These are phyloP conservation scores for Hordeum marinum DNA, from an alignment of 176 grass and related monocot genomes.

Conservation along the genomic window DNA sequence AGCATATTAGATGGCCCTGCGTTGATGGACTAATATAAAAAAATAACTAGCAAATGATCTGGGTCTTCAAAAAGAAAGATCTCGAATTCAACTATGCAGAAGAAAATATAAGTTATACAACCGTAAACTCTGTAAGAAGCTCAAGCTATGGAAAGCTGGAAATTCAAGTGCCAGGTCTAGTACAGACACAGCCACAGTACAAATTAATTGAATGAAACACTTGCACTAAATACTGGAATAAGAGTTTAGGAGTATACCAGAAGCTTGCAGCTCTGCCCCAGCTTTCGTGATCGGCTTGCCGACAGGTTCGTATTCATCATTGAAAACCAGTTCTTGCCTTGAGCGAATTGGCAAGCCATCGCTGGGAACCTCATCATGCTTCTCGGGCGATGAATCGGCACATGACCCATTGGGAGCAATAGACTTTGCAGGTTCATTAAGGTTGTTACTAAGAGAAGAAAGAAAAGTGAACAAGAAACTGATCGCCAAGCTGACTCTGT, in stretches of 20 bases:
- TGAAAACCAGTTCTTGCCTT: conserved; percentile 52
- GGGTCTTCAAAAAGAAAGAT: background rate
- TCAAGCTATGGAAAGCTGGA: background rate
- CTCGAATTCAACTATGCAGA: background rate
- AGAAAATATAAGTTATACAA: background rate
- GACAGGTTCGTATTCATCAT: conserved; percentile 62
- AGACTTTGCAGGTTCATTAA: conserved; percentile 10
- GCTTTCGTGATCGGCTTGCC: conserved; percentile 67
- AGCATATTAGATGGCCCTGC: background rate
- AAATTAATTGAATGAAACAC: background rate
- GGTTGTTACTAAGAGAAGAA: conserved; percentile 38
- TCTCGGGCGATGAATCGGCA: background rate
- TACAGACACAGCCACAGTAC: background rate
- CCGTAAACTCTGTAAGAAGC: background rate
- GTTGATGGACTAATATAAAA: background rate
- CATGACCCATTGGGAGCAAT: background rate
- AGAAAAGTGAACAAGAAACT: conserved; percentile 77
- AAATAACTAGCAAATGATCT: background rate
- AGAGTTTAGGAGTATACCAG: conserved; percentile 50
- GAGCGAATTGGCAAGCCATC: conserved; percentile 46
- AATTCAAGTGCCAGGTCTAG: background rate
- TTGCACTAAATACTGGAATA: background rate
- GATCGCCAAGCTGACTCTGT: conserved; percentile 66
- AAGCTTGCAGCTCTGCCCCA: conserved; percentile 78
- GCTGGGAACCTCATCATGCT: background rate